phyloP scores from a whole-genome alignment of 1,139 yeast genomes.

The Zygoascus sp. region DNA sequence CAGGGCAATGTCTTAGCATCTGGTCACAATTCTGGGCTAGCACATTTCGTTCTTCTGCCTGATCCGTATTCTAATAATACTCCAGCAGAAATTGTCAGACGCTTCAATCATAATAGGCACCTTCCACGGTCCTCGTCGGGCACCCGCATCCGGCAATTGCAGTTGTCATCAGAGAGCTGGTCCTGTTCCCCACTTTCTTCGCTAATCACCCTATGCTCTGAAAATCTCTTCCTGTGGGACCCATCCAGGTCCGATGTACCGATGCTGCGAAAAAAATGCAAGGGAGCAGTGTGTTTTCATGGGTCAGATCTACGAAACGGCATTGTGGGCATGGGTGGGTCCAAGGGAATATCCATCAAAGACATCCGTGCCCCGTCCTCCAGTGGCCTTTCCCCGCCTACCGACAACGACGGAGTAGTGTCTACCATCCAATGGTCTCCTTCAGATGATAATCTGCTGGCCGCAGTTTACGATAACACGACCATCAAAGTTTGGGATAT shows the following conservation, averaged over 20 bases:
- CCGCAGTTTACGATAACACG: slow-evolving; percentile 61
- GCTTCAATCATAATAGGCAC: slow-evolving; percentile 71
- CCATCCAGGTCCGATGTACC: slow-evolving; percentile 52
- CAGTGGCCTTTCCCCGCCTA: slow-evolving; percentile 44
- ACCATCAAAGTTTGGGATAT: slow-evolving; percentile 72
- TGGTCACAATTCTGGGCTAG: slow-evolving; percentile 68
- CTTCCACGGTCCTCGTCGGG: slow-evolving; percentile 29
- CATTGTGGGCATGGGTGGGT: slow-evolving; percentile 59
- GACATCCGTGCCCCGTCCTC: slow-evolving; percentile 51
- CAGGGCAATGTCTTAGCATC: slow-evolving; percentile 47
- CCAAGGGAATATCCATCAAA: slow-evolving; percentile 63
- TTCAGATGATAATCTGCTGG: slow-evolving; percentile 53
- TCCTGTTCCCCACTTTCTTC: slow-evolving; percentile 42
- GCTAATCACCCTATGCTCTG: slow-evolving; percentile 55
- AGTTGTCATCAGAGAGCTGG: slow-evolving; percentile 40
- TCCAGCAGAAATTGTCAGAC: slow-evolving; percentile 66
- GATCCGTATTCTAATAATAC: slow-evolving; percentile 43
- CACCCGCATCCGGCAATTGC: slow-evolving; percentile 38
- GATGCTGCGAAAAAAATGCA: slow-evolving; percentile 47
- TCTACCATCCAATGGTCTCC: slow-evolving; percentile 62
- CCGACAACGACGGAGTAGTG: slow-evolving; percentile 34
- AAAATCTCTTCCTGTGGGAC: slow-evolving; percentile 71
- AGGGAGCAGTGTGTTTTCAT: slow-evolving; percentile 53
- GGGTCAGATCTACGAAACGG: slow-evolving; percentile 47
- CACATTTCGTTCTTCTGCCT: slow-evolving; percentile 66